phyloP scores from a whole-genome alignment of 1,139 yeast species.

The Lodderomyces beijingensis region DNA sequence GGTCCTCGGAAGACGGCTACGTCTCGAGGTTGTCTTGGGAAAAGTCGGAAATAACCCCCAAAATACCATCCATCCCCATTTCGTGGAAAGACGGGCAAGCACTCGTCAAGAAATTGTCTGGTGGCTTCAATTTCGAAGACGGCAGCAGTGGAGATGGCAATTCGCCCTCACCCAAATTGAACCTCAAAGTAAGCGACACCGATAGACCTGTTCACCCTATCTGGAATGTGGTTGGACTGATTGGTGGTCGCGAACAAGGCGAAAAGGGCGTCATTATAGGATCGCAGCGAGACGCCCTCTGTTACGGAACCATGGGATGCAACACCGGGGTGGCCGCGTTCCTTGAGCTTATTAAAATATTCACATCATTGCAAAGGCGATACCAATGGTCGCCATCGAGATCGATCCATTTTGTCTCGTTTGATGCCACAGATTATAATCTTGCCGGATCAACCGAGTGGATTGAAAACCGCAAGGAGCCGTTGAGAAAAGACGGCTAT shows the following conservation, averaged over 20 bases:
- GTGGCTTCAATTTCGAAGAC: constrained; percentile 42
- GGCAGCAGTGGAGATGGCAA: constrained; percentile 30
- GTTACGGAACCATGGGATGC: constrained; percentile 71
- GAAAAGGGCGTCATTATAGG: constrained; percentile 77
- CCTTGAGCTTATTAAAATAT: constrained; percentile 65
- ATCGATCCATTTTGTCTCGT: constrained; percentile 76
- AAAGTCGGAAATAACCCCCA: constrained; percentile 54
- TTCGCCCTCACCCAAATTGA: constrained; percentile 21
- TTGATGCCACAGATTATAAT: constrained; percentile 82
- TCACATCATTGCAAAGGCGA: constrained; percentile 62
- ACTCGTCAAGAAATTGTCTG: constrained; percentile 44
- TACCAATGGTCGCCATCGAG: constrained; percentile 83
- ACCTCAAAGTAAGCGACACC: constrained; percentile 41
- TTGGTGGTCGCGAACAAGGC: constrained; percentile 76
- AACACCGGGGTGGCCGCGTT: constrained; percentile 74
- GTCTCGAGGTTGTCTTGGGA: constrained; percentile 37
- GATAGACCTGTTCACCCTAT: constrained; percentile 61
- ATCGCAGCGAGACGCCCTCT: constrained; percentile 75
- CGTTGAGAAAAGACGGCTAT: constrained; percentile 57
- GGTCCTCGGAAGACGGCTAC: constrained; percentile 50
- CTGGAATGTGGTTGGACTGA: constrained; percentile 77
- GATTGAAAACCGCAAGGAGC: constrained; percentile 55
- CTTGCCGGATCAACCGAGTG: constrained; percentile 83
- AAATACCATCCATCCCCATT: constrained; percentile 72
- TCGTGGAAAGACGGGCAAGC: constrained; percentile 64